Conservation (phyloP, 2,329 filamentous ascomycete genomes). For the Penicillium sp. region DNA sequence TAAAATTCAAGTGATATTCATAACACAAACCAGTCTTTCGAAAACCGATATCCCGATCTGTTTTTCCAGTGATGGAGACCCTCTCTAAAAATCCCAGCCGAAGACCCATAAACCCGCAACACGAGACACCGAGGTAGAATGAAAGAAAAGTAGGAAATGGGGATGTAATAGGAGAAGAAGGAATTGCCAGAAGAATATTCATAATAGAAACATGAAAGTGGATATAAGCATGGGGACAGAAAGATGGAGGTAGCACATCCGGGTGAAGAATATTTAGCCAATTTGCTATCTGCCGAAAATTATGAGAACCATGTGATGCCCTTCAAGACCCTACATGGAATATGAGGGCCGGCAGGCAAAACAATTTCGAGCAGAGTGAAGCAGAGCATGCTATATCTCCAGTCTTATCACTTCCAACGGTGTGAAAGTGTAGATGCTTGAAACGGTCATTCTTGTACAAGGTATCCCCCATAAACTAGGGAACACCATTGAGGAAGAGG, state of each 20-base stretch:
- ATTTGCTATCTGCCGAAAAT: background rate
- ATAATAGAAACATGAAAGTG: constrained; percentile 7
- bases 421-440: background rate
- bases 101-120: constrained; percentile 19
- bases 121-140: constrained; percentile 14
- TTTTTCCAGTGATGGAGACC: constrained; percentile 33
- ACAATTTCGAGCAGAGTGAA: background rate
- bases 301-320: background rate
- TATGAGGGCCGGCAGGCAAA: background rate
- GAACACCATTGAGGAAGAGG: constrained; percentile 9
- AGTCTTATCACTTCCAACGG: background rate
- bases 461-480: constrained; percentile 13
- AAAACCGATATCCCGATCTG: constrained; percentile 15
- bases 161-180: background rate
- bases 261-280: background rate
- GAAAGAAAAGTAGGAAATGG: background rate
- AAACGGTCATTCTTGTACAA: constrained; percentile 22
- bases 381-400: background rate
- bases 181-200: constrained; percentile 4
- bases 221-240: constrained; percentile 4
- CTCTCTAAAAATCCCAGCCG: constrained; percentile 25
- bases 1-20: constrained; percentile 7
- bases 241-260: background rate
- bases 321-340: background rate
- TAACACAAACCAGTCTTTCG: constrained; percentile 14